Base-by-base conservation (phyloP, 371 early-diverging fungal species). In the Batrachochytrium dendrobatidis region DNA sequence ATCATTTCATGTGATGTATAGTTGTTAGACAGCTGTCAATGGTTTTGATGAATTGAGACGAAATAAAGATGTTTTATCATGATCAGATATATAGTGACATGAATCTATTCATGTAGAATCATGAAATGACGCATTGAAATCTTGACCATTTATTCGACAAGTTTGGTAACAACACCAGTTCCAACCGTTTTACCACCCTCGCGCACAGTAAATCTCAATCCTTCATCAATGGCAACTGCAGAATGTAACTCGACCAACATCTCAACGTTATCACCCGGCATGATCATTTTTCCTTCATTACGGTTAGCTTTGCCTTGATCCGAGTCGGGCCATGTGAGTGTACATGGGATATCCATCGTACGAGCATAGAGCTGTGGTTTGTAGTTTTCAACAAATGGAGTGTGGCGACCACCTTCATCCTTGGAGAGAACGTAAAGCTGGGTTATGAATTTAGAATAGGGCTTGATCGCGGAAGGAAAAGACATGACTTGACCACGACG, bases 361-460 rank as follows among this genome's bases (percentile, higher is more conserved):
- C 96, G 88, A 64, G 92, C 82, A 68, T 88, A 96, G 79, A 98
- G 77, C 73, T 95, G 95, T 48, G 97, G 98, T 58, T 89, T 85
- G 85, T 98, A 98, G 86, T 94, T 92, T 80, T 89, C 86, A 34
- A 89, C 83, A 72, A 98, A 96, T 43, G 92, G 91, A 63, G 96
- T 95, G 81, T 96, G 97, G 57, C 98, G 90, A 63, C 98, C 98
- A 69, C 97, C 97, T 79, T 98, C 97, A 46, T 95, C 97, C 83
- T 94, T 94, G 71, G 91, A 90, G 68, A 98, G 86, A 61, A 94
- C 81, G 70, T 98, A 98, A 45, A 94, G 71, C 68, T 91, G 89
- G 34, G 95, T 87, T 53, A 85, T 62, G 80, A 98, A 95, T 75
- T 90, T 91, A 71, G 84, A 90, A 86, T 92, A 91, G 10, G 94